Evolutionary conservation across 1,284 basidiomycete genomes (phyloP).

Genomic region (Entoloma clypeatum): DNA sequence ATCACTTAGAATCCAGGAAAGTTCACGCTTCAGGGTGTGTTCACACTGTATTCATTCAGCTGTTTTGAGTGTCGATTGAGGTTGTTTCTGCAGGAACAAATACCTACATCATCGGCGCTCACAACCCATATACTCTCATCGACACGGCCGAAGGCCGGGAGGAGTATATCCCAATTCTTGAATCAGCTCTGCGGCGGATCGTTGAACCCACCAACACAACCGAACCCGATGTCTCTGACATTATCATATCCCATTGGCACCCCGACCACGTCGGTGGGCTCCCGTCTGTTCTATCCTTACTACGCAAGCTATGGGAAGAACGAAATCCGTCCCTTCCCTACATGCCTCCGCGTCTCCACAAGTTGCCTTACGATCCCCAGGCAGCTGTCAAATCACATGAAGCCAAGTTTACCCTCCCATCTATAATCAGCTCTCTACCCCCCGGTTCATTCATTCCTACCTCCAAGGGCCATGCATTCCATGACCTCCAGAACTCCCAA

Average conservation of each 20-base stretch:
- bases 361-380: constrained; percentile 45
- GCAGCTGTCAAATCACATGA: constrained; percentile 19
- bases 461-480: constrained; percentile 41
- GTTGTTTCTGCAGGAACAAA: constrained; percentile 69
- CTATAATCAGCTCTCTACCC: constrained; percentile 42
- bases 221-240: constrained; percentile 67
- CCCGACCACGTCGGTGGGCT: constrained; percentile 84
- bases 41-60: background rate
- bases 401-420: constrained; percentile 32
- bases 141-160: constrained; percentile 86
- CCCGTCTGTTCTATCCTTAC: constrained; percentile 63
- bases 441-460: constrained; percentile 42
- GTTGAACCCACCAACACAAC: constrained; percentile 28
- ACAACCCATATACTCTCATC: constrained; percentile 73
- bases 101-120: constrained; percentile 80
- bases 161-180: constrained; percentile 66
- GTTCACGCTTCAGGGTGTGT: constrained; percentile 82
- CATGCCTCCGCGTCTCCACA: constrained; percentile 67
- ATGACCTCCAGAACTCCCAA: constrained; percentile 56
- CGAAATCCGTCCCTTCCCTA: constrained; percentile 42
- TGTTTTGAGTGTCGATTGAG: constrained; percentile 5
- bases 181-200: constrained; percentile 48
- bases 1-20: constrained; percentile 76
- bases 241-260: constrained; percentile 91
- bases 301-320: constrained; percentile 57